phyloP scores from a whole-genome alignment of 805 yeast genomes.

The Debaryomyces tyrocola region DNA sequence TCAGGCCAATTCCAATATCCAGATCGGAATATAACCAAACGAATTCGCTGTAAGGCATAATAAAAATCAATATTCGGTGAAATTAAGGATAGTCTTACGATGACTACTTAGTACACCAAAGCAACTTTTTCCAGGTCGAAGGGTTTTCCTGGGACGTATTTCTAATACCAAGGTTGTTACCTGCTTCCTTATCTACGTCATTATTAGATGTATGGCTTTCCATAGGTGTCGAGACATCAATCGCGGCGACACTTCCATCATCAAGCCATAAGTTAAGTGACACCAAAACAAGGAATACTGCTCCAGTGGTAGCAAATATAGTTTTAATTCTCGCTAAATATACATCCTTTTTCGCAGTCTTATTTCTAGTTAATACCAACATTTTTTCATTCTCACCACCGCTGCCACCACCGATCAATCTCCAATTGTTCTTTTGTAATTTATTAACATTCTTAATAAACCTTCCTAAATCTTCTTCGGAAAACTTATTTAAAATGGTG shows the following conservation, averaged over 20 bases:
- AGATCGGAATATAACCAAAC: too few relatives aligned
- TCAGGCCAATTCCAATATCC: too few relatives aligned
- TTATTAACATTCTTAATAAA: slow-evolving; percentile 37
- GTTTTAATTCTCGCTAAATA: slow-evolving; percentile 14
- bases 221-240: neutral
- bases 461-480: slow-evolving; percentile 31
- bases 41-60: too few relatives aligned
- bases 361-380: slow-evolving; percentile 11
- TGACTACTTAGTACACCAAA: slow-evolving; percentile 1
- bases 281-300: slow-evolving; percentile 19
- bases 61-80: too few relatives aligned
- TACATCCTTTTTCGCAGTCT: neutral
- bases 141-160: neutral
- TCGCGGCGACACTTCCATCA: neutral
- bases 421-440: slow-evolving; percentile 51
- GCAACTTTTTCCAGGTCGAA: neutral
- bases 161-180: neutral
- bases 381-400: slow-evolving; percentile 11
- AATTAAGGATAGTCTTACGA: too few relatives aligned
- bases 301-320: slow-evolving; percentile 26
- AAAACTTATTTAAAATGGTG: slow-evolving; percentile 36
- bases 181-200: neutral
- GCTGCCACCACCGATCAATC: slow-evolving; percentile 51
- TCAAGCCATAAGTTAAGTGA: slow-evolving; percentile 19
- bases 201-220: neutral